Conservation (phyloP, 2,329 filamentous ascomycete species). For the Ophiostoma ulmi region DNA sequence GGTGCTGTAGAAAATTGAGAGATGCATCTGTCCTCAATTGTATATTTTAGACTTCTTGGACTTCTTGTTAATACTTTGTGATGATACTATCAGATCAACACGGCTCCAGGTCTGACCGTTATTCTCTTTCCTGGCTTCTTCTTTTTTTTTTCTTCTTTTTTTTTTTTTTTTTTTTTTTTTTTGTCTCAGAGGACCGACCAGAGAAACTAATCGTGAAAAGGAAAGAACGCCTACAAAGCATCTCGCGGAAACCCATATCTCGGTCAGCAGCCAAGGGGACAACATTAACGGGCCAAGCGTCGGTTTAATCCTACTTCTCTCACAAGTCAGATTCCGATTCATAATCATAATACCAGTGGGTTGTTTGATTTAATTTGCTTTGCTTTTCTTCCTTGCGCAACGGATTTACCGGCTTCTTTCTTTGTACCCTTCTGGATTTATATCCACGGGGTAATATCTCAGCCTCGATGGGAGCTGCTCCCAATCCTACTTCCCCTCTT, state of each 20-base stretch:
- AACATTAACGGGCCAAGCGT: neutral
- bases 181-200: neutral
- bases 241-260: neutral
- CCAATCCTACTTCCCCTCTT: neutral
- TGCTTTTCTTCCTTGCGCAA: neutral
- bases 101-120: neutral
- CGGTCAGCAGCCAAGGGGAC: neutral
- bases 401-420: neutral
- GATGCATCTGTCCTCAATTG: too few relatives aligned
- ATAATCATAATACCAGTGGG: neutral
- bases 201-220: neutral
- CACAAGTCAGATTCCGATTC: too few relatives aligned
- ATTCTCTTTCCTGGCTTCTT: neutral
- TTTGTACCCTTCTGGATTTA: neutral
- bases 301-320: neutral
- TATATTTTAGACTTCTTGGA: too few relatives aligned
- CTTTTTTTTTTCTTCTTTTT: neutral
- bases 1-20: neutral
- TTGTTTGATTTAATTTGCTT: slow-evolving; percentile 15
- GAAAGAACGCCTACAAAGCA: neutral
- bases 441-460: neutral
- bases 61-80: too few relatives aligned
- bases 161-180: neutral
- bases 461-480: neutral
- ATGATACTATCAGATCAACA: neutral